Base-by-base conservation (phyloP, 257 asterid genomes). In the Plantago ovata region DNA sequence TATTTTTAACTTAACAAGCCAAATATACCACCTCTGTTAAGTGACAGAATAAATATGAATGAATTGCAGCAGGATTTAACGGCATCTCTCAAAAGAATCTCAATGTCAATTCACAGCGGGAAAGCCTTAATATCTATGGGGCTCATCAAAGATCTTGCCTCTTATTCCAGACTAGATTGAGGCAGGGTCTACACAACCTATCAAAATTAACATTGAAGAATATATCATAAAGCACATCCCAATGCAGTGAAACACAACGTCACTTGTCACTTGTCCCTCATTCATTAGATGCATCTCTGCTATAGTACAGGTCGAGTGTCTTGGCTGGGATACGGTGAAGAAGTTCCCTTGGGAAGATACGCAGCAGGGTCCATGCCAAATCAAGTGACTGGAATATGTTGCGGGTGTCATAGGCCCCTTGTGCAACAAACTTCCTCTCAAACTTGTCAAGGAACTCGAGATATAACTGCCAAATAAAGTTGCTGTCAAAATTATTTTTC, bases 261-360 rank as follows among this genome's bases (percentile, higher is more conserved):
- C n/a, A n/a, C n/a, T n/a, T n/a, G n/a, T n/a, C 64, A 38, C n/a
- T 44, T 12, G 38, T 75, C 50, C 44, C 41, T 63, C 71, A 24
- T 78, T 64, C 85, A 43, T 84, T 86, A 7, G 92, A 44, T 36
- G 95, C 81, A 45, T 93, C 99, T 57, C 99, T 78, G 77, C 99
- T 93, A 80, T 93, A 93, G 71, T 18, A 93, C 15, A 52, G 78
- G 42, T 93, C 99, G 24, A 93, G 89, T 7, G 99, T 93, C 89
- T 93, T 93, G 10, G 96, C 97, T 13, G 99, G 99, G 56, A 93
- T 93, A 78, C 99, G 97, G 45, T 93, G 96, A 49, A 93, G 94
- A 54, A 93, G 96, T 58, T 93, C 99, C 23, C 99, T 84, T 7
- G 99, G 99, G 60, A 89, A 93, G 77, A 93, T 93, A 12, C 99